Percentiles rank a stretch among this genome's conserved stretches.
Evolutionary conservation across 495 filamentous ascomycete species (phyloP).

Genomic region (Aspergillus steynii): DNA sequence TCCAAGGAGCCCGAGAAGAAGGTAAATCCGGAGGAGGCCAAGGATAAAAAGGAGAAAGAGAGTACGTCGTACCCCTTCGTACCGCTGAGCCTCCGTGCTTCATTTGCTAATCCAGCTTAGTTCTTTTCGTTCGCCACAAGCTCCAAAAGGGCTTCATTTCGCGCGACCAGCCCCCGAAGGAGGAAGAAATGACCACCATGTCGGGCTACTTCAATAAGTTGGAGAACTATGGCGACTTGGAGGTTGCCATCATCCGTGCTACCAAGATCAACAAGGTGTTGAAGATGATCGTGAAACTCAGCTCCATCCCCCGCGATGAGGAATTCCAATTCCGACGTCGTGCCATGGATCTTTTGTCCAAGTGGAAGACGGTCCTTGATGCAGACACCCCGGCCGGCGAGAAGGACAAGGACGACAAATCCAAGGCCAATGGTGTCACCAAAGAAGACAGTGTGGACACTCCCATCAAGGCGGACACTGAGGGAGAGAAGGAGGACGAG

Average conservation of each 20-base stretch:
- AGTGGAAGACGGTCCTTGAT: conserved; percentile 80
- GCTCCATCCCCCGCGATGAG: conserved; percentile 78
- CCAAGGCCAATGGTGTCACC: conserved; percentile 51
- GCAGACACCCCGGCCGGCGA: conserved; percentile 47
- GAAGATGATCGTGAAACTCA: conserved; percentile 82
- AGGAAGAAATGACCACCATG: conserved; percentile 87
- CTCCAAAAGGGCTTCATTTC: conserved; percentile 90
- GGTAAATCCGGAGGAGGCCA: conserved; percentile 59
- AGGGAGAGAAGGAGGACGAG: conserved; percentile 49
- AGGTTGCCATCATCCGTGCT: conserved; percentile 76
- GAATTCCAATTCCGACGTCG: conserved; percentile 82
- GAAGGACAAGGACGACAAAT: conserved; percentile 49
- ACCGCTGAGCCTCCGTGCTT: not conserved
- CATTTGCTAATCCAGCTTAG: conserved; percentile 30
- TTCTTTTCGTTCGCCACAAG: conserved; percentile 83
- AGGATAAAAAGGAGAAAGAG: conserved; percentile 67
- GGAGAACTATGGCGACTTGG: conserved; percentile 75
- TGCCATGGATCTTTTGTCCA: conserved; percentile 68
- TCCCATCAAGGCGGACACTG: conserved; percentile 38
- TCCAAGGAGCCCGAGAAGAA: conserved; percentile 55
- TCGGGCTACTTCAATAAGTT: conserved; percentile 76
- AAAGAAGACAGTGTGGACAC: conserved; percentile 50
- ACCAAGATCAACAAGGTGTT: conserved; percentile 97
- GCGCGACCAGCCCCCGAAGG: conserved; percentile 75
- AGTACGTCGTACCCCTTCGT: conserved; percentile 42